Base-by-base conservation (phyloP, 2,329 filamentous ascomycete genomes). In the Magnaporthiopsis rhizophila region DNA sequence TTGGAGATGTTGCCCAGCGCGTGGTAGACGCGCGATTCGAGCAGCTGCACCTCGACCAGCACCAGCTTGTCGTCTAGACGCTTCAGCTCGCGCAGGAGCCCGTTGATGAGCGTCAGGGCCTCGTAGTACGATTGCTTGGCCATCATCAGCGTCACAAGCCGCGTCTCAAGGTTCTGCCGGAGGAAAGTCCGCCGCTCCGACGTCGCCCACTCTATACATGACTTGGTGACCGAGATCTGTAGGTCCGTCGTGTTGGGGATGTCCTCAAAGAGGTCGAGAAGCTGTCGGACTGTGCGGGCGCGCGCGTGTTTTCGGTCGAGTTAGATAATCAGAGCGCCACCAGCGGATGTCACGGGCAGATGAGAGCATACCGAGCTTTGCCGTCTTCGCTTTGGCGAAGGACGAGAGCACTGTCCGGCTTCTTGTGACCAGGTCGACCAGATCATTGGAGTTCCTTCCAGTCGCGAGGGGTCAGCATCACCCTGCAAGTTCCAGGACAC, bases 201-300 rank as follows among this genome's bases (percentile, higher is more conserved):
- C 64, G 94, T 91, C 61, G 95, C 95, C 95, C 95, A 99, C 80
- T 98, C 94, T 87, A 99, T 99, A 81, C 92, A 98, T 79, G 95
- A 97, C 80, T 97, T 97, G 73, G 95, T 99, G 72, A 97, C 92
- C 76, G 88, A 81, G 76, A 97, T 92, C 81, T 99, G 95, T 74
- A 89, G 91, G 76, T 99, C 95, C 81, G 90, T 90, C 71, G 92
- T 95, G 79, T 97, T 90, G 72, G 96, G 95, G 71, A 98, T 97
- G 73, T 90, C 86, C 72, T 90, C 87, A 83, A 98, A 95, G 76
- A 97, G 88, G 77, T 99, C 95, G 76, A 99, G 90, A 32, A 99
- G 87, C 79, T 97, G 92, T 71, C 95, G 94, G 71, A 99, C 95
- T 97, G 70, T 63, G n/a, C 18, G 28, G 66, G 67, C 64, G 24